These are phyloP conservation scores for Trametes coccinea DNA, from an alignment of 768 basidiomycete species.

Conservation along the genomic window DNA sequence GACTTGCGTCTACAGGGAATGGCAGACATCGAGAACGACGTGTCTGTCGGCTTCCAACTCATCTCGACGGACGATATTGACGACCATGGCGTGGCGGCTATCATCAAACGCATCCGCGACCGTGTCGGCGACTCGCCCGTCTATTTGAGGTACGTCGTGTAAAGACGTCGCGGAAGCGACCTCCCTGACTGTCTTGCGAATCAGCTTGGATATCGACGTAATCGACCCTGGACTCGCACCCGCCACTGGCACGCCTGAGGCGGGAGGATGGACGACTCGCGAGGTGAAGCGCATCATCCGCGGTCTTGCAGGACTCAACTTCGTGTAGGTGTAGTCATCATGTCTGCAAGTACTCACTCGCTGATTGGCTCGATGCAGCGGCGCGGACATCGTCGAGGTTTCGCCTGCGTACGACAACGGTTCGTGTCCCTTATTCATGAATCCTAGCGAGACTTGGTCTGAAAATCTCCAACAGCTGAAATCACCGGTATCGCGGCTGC, in stretches of 20 bases:
- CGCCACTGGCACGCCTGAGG: slow-evolving; percentile 82
- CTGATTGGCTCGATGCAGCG: slow-evolving; percentile 38
- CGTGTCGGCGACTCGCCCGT: slow-evolving; percentile 76
- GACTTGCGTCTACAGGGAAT: slow-evolving; percentile 44
- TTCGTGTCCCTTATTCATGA: slow-evolving; percentile 27
- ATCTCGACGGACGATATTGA: slow-evolving; percentile 85
- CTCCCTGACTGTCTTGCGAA: neutral
- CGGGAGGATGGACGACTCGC: slow-evolving; percentile 82
- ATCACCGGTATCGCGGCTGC: slow-evolving; percentile 70
- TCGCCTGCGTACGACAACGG: slow-evolving; percentile 74
- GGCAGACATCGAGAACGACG: slow-evolving; percentile 67
- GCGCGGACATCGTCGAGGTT: slow-evolving; percentile 74
- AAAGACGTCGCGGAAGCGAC: neutral
- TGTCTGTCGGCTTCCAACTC: slow-evolving; percentile 72
- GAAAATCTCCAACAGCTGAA: slow-evolving; percentile 44
- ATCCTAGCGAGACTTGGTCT: too few species aligned
- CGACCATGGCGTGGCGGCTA: slow-evolving; percentile 68
- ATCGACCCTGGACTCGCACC: slow-evolving; percentile 82
- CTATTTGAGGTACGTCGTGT: slow-evolving; percentile 54
- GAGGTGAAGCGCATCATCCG: slow-evolving; percentile 81
- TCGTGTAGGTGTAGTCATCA: slow-evolving; percentile 53
- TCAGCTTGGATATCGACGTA: slow-evolving; percentile 79
- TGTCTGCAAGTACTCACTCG: neutral
- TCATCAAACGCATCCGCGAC: slow-evolving; percentile 67
- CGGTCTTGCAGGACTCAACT: slow-evolving; percentile 75